Evolutionary conservation across 208 protist species (phyloP), one percentile per base, ranked within the genome.

Genomic region (Trypanosoma lewisi): DNA sequence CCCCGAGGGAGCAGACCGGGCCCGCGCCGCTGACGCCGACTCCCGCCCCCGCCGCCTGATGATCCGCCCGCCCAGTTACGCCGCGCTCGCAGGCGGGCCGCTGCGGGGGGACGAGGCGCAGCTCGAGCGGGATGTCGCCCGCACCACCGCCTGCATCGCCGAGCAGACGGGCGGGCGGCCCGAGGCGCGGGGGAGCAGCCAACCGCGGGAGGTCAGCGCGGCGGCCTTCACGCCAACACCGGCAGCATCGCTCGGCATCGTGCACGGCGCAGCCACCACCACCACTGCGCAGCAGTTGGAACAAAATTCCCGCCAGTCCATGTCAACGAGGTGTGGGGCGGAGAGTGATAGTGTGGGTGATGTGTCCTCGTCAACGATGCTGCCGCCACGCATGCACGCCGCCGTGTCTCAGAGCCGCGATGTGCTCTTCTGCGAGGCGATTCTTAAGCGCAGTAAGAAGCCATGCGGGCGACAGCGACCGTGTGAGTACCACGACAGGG

Each of bases 371-470:
- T 6, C 8, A 8, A 72, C 66, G n/a, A n/a, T n/a, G 16, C 51
- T 39, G 31, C 31, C 51, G 36, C 57, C 23, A 11, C 39, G 23
- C 17, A 31, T 48, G 33, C 42, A 21, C 17, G 50, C 19, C n/a
- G 21, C 50, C 27, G 2, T 41, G 6, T 30, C 41, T 23, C 8
- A 45, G 4, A 41, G 58, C 4, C 25, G 17, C 17, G 66, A 53
- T 2, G 34, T 41, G 16, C 34, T 67, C 4, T 59, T 61, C 34
- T 85, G 79, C 50, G 79, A 85, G 67, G 74, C 65, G n/a, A 66
- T 75, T 27, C 42, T 85, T 31, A 74, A 78, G 45, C 79, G 79
- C 17, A 85, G 75, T 34, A 74, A 74, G 30, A 81, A 80, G 65
- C 57, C 66, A 16, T 85, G 79, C 41, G 72, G 75, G 23, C 74